Evolutionary conservation across 345 rosid species (phyloP), one percentile per base, ranked within the genome.

Genomic region (Syzygium oleosum): DNA sequence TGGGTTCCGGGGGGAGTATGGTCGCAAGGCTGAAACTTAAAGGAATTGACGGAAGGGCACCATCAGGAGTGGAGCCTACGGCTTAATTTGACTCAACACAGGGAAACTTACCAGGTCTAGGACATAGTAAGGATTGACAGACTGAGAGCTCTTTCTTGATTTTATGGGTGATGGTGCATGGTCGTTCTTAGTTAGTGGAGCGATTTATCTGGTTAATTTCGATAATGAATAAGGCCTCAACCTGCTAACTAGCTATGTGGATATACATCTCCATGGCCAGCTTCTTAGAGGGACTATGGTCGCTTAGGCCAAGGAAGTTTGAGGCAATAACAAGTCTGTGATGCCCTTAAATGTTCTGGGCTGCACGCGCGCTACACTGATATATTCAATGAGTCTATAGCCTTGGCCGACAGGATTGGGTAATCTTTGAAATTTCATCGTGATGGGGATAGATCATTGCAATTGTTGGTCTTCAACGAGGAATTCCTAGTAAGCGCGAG

Each of bases 351-450:
- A 90, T 91, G 91, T 91, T 91, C n/a, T 89, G 89, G 93, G 91
- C 90, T 87, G 90, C 90, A 90, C 89, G 90, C 87, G 88, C 86
- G 88, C 88, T 90, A 88, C 90, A 85, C 89, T 87, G 87, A 91
- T 90, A 90, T 91, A 88, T 91, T 90, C 91, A 88, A 88, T 89
- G 90, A 90, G 92, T 90, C 83, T 89, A 86, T 91, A 87, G 90
- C 90, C 92, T 89, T 88, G 87, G 91, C 88, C 90, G 91, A 89
- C 84, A 83, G 80, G 90, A 85, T 84, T 49, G 85, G 91, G 88
- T 54, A 54, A 54, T 54, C 10, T 54, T 54, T 54, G 23, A 54
- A 54, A 17, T 54, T 54, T 52, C 54, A 52, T 52, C 54, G 54
- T 52, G 54, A n/a, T n/a, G n/a, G n/a, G n/a, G n/a, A n/a, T n/a